Base-by-base conservation (phyloP, 371 early-diverging fungal genomes). In the Mortierella sp. region DNA sequence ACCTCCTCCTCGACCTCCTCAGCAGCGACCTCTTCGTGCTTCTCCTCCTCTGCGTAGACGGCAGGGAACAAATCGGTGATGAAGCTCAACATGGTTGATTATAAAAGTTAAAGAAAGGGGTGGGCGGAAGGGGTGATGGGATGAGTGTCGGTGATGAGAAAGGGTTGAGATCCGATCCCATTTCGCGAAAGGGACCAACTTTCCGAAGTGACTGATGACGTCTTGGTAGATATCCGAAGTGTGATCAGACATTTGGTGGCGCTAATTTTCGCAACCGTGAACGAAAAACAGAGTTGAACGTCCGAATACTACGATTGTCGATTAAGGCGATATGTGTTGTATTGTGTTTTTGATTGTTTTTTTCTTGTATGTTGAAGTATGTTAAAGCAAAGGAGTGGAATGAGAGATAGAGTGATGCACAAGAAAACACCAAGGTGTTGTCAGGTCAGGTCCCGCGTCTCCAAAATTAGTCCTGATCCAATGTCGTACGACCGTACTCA, bases 1-100 rank as follows among this genome's bases (percentile, higher is more conserved):
- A 63, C 63, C 35, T 32, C 63, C 75, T 80, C 76, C 75, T 68
- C 78, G 18, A 56, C 44, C 21, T 49, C 76, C 80, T 80, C 80
- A 24, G 21, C 63, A 29, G 35, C 35, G 16, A 63, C 76, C 74
- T 83, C 79, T 56, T 76, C 79, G n/a, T 70, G 68, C 77, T 81
- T 78, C 80, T 83, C 80, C 76, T 83, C 83, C 55, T 63, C 63
- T 35, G 83, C 83, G 72, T 83, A 77, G 75, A 81, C 81, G 56
- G 81, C 65, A 73, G 85, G 81, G 85, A 81, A 79, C 71, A 81
- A 72, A 46, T 81, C 82, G 73, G 81, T 74, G 82, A 85, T 81
- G 77, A 81, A 85, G 79, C 77, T 85, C 82, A 81, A 71, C 80
- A 84, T 80, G 78, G 11, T 80, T 44, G 38, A 49, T 73, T 29